These are phyloP conservation scores for Candida anglica DNA, from an alignment of 805 yeast genomes.

Conservation along the genomic window DNA sequence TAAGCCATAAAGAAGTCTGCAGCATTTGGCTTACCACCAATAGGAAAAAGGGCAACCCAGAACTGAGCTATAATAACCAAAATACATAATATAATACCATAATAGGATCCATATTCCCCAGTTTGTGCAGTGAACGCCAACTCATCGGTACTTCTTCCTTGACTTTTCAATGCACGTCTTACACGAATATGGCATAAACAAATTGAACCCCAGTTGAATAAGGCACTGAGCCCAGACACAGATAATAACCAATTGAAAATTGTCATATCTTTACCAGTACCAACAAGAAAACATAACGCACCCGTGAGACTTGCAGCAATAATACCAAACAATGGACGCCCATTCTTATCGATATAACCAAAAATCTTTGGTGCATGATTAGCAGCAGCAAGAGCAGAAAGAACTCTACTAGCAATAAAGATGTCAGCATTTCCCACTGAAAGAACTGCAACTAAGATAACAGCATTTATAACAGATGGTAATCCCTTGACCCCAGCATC, in stretches of 20 bases:
- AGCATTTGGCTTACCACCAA: slow-evolving; percentile 22
- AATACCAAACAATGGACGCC: slow-evolving; percentile 26
- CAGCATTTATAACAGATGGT: slow-evolving; percentile 65
- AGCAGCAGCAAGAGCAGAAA: slow-evolving; percentile 57
- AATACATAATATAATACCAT: slow-evolving; percentile 24
- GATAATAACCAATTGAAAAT: slow-evolving; percentile 28
- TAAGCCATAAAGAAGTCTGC: slow-evolving; percentile 48
- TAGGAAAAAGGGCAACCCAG: slow-evolving; percentile 38
- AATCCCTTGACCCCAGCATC: slow-evolving; percentile 53
- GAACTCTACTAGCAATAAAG: slow-evolving; percentile 59
- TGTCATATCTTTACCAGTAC: slow-evolving; percentile 10
- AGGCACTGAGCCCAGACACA: slow-evolving; percentile 23
- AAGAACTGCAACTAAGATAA: slow-evolving; percentile 59
- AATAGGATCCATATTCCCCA: slow-evolving; percentile 20
- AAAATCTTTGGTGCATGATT: slow-evolving; percentile 51
- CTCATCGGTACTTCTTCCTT: slow-evolving; percentile 24
- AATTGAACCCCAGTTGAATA: slow-evolving; percentile 27
- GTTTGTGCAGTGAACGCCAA: slow-evolving; percentile 21
- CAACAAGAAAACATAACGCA: slow-evolving; percentile 24
- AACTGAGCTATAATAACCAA: slow-evolving; percentile 34
- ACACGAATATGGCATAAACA: slow-evolving; percentile 26
- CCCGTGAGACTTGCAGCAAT: slow-evolving; percentile 18
- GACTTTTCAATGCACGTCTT: slow-evolving; percentile 22
- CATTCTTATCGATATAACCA: slow-evolving; percentile 26
- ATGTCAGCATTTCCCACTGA: slow-evolving; percentile 69